Evolutionary conservation across 2,329 filamentous ascomycete species (phyloP).

Genomic region (Pleoardoris graminearum): DNA sequence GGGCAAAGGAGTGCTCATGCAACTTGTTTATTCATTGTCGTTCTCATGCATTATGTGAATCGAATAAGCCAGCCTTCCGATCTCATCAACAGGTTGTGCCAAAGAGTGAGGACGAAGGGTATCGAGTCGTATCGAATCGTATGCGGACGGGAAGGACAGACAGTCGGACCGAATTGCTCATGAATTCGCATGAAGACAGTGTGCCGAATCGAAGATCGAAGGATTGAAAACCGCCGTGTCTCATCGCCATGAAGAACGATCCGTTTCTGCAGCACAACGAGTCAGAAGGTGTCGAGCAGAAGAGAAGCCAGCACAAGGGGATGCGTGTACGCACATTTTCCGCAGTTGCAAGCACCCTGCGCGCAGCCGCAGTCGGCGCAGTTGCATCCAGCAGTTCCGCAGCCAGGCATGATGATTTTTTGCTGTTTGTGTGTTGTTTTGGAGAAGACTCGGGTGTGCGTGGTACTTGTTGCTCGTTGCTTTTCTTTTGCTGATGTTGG

Average conservation of each 20-base stretch:
- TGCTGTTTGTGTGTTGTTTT: neutral
- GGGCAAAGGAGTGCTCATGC: too few relatives aligned
- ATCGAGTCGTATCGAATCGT: neutral
- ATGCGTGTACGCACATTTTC: constrained; percentile 30
- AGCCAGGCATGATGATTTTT: constrained; percentile 32
- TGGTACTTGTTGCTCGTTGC: neutral
- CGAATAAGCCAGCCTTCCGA: neutral
- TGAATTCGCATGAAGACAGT: neutral
- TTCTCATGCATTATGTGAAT: neutral
- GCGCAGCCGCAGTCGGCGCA: constrained; percentile 37
- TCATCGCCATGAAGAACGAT: neutral
- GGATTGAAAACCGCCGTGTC: neutral
- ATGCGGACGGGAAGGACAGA: constrained; percentile 16
- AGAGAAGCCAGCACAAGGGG: too few relatives aligned
- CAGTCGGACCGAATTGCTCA: constrained; percentile 7
- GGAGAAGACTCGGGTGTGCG: constrained; percentile 1
- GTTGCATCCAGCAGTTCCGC: constrained; percentile 33
- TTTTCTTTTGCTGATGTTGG: neutral
- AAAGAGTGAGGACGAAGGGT: constrained; percentile 14
- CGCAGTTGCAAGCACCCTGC: constrained; percentile 35
- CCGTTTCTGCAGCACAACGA: too few relatives aligned
- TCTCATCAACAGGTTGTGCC: constrained; percentile 5
- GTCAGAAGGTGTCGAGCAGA: too few relatives aligned
- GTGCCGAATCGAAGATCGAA: neutral
- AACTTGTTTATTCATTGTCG: neutral